A percentile compares a stretch with the other conserved stretches of the same genome.
These are phyloP conservation scores for Prunus dulcis DNA, from an alignment of 306 rosid species.

Conservation along the genomic window DNA sequence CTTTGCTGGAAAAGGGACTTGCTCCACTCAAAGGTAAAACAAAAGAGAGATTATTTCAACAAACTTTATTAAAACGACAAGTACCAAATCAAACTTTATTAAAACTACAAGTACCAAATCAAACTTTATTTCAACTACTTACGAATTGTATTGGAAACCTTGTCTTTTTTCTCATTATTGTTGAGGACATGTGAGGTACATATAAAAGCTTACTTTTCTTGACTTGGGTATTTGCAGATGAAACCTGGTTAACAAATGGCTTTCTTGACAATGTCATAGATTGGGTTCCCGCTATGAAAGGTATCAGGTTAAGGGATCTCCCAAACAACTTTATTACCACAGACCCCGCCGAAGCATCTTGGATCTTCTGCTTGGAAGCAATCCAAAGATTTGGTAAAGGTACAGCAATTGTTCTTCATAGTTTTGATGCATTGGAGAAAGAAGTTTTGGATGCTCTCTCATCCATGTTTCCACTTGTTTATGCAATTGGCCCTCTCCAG, in stretches of 20 bases:
- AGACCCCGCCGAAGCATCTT: background rate
- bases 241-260: constrained; percentile 11
- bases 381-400: background rate
- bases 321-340: background rate
- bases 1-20: constrained; percentile 1
- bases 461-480: background rate
- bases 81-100: too few relatives aligned
- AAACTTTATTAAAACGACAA: too few relatives aligned
- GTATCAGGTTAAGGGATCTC: constrained; percentile 5
- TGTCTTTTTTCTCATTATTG: background rate
- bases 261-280: constrained; percentile 5
- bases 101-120: too few relatives aligned
- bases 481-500: constrained; percentile 17
- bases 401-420: constrained; percentile 9
- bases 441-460: constrained; percentile 12
- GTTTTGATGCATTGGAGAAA: constrained; percentile 8
- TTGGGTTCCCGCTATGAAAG: constrained; percentile 14
- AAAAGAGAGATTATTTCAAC: background rate
- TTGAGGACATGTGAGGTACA: too few relatives aligned
- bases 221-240: constrained; percentile 1
- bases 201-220: background rate
- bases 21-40: constrained; percentile 11
- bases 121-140: too few relatives aligned
- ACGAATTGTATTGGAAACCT: too few relatives aligned
- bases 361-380: background rate